Percentiles rank a stretch among this genome's conserved stretches.
Conservation (phyloP, 2,329 filamentous ascomycete genomes). For the Neurospora sp. region DNA sequence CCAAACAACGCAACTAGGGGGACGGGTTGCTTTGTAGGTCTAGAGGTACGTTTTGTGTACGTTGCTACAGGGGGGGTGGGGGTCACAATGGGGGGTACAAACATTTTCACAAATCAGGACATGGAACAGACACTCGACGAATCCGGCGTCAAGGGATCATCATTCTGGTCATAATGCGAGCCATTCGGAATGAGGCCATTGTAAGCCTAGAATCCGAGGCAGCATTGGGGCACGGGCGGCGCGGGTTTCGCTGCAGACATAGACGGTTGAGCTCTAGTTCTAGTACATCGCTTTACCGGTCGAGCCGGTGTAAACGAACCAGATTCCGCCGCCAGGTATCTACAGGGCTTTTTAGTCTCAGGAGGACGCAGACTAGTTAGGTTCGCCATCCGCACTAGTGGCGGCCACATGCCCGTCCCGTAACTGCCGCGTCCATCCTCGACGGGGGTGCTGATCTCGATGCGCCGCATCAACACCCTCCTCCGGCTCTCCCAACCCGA, state of each 20-base stretch:
- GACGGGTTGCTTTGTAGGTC: not conserved
- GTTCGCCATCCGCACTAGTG: not conserved
- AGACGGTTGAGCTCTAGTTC: not conserved
- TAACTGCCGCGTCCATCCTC: not conserved
- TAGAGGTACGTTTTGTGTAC: not conserved
- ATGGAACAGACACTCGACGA: not conserved
- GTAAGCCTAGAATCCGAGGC: too few species aligned
- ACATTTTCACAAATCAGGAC: not conserved
- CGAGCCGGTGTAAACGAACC: too few species aligned
- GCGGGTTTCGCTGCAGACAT: not conserved
- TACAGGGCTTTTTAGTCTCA: not conserved
- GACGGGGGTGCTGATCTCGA: not conserved
- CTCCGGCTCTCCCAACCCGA: not conserved
- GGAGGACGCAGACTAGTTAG: not conserved
- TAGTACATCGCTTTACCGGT: not conserved
- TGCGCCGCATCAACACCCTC: not conserved
- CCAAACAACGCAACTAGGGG: too few species aligned
- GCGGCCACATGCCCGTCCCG: not conserved
- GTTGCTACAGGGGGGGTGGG: not conserved
- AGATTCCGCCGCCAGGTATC: not conserved
- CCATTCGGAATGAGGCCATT: not conserved
- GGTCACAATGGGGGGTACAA: not conserved
- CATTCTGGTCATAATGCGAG: not conserved
- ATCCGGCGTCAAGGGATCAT: not conserved
- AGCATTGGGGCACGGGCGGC: not conserved